Conservation (phyloP, 176 grass and related monocot species). For the Secale cereale region DNA sequence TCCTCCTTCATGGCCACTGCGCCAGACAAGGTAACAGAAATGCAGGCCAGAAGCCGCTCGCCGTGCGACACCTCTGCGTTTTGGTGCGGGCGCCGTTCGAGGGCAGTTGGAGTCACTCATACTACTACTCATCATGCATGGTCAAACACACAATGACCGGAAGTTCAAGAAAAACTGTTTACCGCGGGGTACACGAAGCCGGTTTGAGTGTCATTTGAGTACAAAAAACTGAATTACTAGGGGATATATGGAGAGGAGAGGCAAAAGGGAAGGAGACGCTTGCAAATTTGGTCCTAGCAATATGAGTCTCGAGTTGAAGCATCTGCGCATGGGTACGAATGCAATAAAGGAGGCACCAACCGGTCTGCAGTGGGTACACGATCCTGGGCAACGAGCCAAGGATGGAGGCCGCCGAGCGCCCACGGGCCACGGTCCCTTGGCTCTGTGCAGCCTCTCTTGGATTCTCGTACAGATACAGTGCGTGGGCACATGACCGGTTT, state of each 20-base stretch:
- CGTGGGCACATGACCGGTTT: slow-evolving; percentile 14
- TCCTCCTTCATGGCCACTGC: not conserved
- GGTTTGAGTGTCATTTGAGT: not conserved
- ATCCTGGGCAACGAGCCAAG: not conserved
- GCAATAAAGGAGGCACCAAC: slow-evolving; percentile 29
- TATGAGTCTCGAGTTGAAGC: not conserved
- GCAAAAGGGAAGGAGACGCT: too few species aligned
- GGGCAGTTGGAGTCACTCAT: not conserved
- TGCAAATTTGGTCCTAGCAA: not conserved
- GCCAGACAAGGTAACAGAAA: not conserved
- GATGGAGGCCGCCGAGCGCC: not conserved
- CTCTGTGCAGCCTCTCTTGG: not conserved
- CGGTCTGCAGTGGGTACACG: not conserved
- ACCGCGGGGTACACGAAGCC: too few species aligned
- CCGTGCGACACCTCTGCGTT: not conserved
- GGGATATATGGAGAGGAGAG: too few species aligned
- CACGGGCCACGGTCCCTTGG: not conserved
- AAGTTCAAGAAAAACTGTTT: too few species aligned
- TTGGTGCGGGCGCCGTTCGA: not conserved
- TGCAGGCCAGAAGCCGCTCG: not conserved
- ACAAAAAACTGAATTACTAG: too few species aligned
- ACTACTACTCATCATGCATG: too few species aligned
- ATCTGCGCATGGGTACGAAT: not conserved
- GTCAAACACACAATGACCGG: not conserved
- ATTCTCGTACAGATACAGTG: not conserved